phyloP scores from a whole-genome alignment of 176 grass and related monocot genomes.

The Canna indica region DNA sequence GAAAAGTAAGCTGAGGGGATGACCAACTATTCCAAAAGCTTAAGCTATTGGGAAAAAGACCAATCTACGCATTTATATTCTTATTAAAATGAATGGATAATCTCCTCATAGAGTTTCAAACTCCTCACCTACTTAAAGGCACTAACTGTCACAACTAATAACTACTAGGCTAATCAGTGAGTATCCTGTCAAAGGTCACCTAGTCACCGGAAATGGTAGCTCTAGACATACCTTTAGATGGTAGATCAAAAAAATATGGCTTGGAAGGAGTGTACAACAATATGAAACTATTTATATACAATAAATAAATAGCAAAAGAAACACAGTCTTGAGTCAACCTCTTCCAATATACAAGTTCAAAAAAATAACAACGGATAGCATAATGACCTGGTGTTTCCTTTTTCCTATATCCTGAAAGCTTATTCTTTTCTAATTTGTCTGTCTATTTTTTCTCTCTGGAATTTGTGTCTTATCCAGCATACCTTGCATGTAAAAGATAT shows the following conservation, averaged over 20 bases:
- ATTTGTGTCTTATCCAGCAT: no score
- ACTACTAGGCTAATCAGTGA: neutral
- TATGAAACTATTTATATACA: neutral
- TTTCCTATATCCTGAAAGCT: neutral
- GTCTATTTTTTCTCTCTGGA: neutral
- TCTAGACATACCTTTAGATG: neutral
- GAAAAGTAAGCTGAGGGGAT: no score
- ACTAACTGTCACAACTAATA: no score
- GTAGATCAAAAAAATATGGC: neutral
- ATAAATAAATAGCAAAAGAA: neutral
- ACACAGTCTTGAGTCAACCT: no score
- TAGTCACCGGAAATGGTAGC: neutral
- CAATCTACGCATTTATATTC: no score
- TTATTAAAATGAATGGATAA: no score
- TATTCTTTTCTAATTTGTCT: neutral
- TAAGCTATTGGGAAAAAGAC: no score
- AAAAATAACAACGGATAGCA: neutral
- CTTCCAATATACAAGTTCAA: neutral
- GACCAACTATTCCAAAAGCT: no score
- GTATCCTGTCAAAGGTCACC: neutral
- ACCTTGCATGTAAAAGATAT: no score
- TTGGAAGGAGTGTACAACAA: neutral
- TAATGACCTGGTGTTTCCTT: neutral
- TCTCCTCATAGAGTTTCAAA: no score
- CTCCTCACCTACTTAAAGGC: no score